Conservation (phyloP, 2,329 filamentous ascomycete genomes). For the Microdochium paspali region DNA sequence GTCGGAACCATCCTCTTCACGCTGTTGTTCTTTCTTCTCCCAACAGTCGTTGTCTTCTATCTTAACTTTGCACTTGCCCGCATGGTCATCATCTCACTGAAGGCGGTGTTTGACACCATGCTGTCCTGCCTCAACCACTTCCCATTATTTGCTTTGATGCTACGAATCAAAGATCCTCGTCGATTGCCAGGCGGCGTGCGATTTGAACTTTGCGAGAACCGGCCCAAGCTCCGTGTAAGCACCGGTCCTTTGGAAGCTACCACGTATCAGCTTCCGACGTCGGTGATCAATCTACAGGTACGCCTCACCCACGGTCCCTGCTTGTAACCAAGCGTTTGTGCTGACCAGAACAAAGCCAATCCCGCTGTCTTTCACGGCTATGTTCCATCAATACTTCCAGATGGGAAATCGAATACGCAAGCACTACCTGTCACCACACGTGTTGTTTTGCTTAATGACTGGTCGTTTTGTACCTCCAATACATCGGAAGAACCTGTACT, state of each 20-base stretch:
- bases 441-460: conserved; percentile 79
- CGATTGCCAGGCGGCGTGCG: conserved; percentile 81
- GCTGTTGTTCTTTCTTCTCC: conserved; percentile 85
- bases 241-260: not conserved
- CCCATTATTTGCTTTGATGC: conserved; percentile 92
- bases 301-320: conserved; percentile 4
- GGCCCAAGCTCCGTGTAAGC: conserved; percentile 26
- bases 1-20: conserved; percentile 96
- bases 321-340: not conserved
- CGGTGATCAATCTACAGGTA: conserved; percentile 82
- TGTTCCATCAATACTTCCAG: conserved; percentile 97
- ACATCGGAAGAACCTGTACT: conserved; percentile 89
- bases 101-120: conserved; percentile 82
- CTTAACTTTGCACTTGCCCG: conserved; percentile 89
- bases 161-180: conserved; percentile 84
- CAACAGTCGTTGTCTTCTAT: conserved; percentile 94
- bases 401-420: conserved; percentile 86
- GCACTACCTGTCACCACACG: conserved; percentile 85
- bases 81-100: conserved; percentile 90
- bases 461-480: conserved; percentile 93
- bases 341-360: conserved; percentile 65
- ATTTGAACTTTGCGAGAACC: conserved; percentile 79
- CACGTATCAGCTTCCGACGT: conserved; percentile 47
- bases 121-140: conserved; percentile 96
- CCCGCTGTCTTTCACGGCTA: conserved; percentile 80